Evolutionary conservation across 495 filamentous ascomycete species (phyloP), one percentile per base, ranked within the genome.

Genomic region (Penicillium antarcticum): DNA sequence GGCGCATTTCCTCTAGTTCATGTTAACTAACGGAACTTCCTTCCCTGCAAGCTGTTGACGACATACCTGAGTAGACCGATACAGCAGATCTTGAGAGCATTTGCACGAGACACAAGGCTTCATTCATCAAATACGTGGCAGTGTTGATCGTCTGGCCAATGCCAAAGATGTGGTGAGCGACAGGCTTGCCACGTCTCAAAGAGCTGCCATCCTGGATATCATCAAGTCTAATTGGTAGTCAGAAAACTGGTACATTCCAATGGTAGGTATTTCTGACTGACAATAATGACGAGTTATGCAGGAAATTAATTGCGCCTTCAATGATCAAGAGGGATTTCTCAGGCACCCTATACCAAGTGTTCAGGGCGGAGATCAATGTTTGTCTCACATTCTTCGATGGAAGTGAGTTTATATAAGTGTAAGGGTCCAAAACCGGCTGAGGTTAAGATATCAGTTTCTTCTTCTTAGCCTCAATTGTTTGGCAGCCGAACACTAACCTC

Each of bases 111-210:
- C 34, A 36, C 34, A 36, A 9, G 26, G 36, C n/a, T 19, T 17
- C 14, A 17, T 16, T 39, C 36, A 39, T 39, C 46, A 92, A 75
- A 60, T 92, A 92, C 66, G 92, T 95, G 39, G 88, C 88, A 29
- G 80, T 83, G 69, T 95, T 95, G 62, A 95, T 89, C 33, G 89
- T 92, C 68, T 94, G 89, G 5, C 90, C 82, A 3, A 84, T 81
- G 36, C 90, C 90, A 58, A 89, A 95, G 51, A 94, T 91, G 57
- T 70, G 77, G 69, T 95, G 88, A 5, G 90, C 86, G 16, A 91
- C 90, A 5, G 90, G 90, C 23, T 86, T 69, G 16, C 90, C 90
- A 35, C 90, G 82, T 19, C 90, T 80, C 5, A 95, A 78, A 24
- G 78, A 58, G 1, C 85, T 88, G 33, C 70, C 80, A 67, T 95